Percentiles rank a stretch among this genome's conserved stretches.
Conservation (phyloP, 805 yeast genomes). For the Metschnikowia koreensis region DNA sequence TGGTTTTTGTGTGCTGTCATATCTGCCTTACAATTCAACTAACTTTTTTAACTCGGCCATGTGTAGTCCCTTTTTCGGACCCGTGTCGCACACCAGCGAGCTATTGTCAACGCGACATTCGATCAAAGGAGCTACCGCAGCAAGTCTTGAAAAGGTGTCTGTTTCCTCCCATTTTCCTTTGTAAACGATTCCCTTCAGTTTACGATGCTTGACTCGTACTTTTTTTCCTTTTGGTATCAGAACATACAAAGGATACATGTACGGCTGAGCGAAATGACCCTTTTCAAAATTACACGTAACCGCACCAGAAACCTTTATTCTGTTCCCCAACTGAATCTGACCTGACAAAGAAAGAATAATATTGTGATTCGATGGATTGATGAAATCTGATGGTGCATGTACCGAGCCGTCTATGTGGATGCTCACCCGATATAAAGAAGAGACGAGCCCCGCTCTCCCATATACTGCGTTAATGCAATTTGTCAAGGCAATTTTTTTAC, state of each 20-base stretch:
- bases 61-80: slow-evolving; percentile 4
- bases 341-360: slow-evolving; percentile 9
- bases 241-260: slow-evolving; percentile 13
- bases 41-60: slow-evolving; percentile 2
- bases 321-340: slow-evolving; percentile 6
- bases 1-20: slow-evolving; percentile 38
- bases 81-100: slow-evolving; percentile 13
- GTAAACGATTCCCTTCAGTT: slow-evolving; percentile 7
- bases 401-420: slow-evolving; percentile 4
- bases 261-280: slow-evolving; percentile 17
- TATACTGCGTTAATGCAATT: slow-evolving; percentile 12
- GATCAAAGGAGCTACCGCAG: slow-evolving; percentile 12
- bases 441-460: slow-evolving; percentile 13
- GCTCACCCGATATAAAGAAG: slow-evolving; percentile 8
- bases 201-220: neutral
- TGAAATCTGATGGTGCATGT: slow-evolving; percentile 1
- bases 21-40: neutral
- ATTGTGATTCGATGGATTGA: neutral
- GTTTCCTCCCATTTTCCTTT: slow-evolving; percentile 14
- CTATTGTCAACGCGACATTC: slow-evolving; percentile 16
- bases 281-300: slow-evolving; percentile 11
- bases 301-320: slow-evolving; percentile 14
- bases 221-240: slow-evolving; percentile 14
- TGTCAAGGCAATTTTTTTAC: slow-evolving; percentile 9
- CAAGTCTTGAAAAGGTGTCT: slow-evolving; percentile 7